phyloP scores from a whole-genome alignment of 768 basidiomycete genomes.

The Russula earlei region DNA sequence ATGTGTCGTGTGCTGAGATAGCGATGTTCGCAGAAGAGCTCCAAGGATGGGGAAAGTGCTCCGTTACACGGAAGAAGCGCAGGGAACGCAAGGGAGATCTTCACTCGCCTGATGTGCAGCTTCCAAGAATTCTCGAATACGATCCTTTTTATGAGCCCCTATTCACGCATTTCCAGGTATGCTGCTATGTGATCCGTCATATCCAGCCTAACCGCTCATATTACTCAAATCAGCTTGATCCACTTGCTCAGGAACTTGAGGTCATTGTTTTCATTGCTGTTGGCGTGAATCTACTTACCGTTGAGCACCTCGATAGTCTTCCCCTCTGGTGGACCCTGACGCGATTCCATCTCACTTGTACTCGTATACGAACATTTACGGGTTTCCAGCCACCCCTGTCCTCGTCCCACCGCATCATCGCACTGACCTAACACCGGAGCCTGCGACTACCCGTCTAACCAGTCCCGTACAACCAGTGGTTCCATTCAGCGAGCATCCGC shows the following conservation, averaged over 20 bases:
- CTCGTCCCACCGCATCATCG: conserved; percentile 12
- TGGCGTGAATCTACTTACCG: neutral
- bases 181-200: neutral
- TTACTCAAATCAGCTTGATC: neutral
- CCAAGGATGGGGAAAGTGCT: too few species aligned
- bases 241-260: conserved; percentile 8
- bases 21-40: too few species aligned
- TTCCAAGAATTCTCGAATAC: too few species aligned
- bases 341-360: neutral
- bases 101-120: too few species aligned
- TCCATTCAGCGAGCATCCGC: conserved; percentile 16
- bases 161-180: conserved; percentile 2
- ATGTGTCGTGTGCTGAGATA: neutral
- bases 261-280: neutral
- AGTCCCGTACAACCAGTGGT: conserved; percentile 5
- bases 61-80: too few species aligned
- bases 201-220: neutral
- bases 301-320: neutral
- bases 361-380: neutral
- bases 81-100: too few species aligned
- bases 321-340: neutral
- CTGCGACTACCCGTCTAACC: conserved; percentile 1
- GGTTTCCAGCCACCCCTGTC: conserved; percentile 14
- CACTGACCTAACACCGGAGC: conserved; percentile 11
- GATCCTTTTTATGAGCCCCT: too few species aligned